Base-by-base conservation (phyloP, 164 flowering plant genomes). In the Houttuynia cordata region DNA sequence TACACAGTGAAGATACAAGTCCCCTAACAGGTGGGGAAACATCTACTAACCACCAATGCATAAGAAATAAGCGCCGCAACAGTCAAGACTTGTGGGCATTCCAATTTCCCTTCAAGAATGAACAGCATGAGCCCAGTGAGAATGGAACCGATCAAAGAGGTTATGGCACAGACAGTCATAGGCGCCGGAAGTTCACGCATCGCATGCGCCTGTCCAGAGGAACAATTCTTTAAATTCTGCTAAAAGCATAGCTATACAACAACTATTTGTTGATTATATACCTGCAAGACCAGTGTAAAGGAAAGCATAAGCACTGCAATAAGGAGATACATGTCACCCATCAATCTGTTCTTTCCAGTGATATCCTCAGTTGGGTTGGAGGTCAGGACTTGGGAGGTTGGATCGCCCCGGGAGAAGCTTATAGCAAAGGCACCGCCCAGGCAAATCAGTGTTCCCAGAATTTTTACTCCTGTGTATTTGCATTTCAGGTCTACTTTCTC, bases 171-270 rank as follows among this genome's bases (percentile, higher is more conserved):
- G 24, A 92, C 37, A 0, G 95, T 79, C 22, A 88, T 70, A 0
- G 98, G 96, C 1, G 98, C 98, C 6, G 98, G 95, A 63, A 88
- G 85, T 21, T 84, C 85, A 2, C 64, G 67, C 74, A 92, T 61
- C 18, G 91, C 77, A 9, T 74, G 40, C 0, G 98, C 95, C 98
- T 88, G 76, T 22, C 10, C 8, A 57, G 7, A 37, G 24, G 39
- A 18, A 57, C 20, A 57, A 30, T 5, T 24, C 12, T 12, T 10
- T 1, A 4, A 3, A 8, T 30, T 2, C 17, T 14, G 23, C 20
- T 57, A 17, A 19, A 15, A 25, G 0, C 59, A 24, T 34, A 7
- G 40, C 3, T 7, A 22, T 14, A 57, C 3, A 24, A 1, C 39
- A 22, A 21, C 0, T 24, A n/a, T 23, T 24, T 56, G 18, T 56